Evolutionary conservation across 139 green algal species (phyloP).

Genomic region (Coelastrella sp.): DNA sequence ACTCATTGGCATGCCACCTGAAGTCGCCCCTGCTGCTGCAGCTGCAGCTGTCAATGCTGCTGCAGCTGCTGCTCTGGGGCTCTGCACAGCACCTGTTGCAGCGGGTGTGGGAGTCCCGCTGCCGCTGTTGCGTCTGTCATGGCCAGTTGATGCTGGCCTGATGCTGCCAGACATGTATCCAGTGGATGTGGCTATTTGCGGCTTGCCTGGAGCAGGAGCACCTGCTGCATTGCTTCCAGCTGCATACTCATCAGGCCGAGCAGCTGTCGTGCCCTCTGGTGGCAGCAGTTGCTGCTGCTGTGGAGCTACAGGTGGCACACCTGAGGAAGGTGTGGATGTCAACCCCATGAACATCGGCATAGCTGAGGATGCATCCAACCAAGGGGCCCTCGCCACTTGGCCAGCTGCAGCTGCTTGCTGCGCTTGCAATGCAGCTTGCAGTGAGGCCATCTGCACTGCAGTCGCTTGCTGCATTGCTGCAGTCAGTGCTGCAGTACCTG

Average conservation of each 20-base stretch:
- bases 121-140: neutral
- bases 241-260: neutral
- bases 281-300: conserved; percentile 9
- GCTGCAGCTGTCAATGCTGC: neutral
- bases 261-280: neutral
- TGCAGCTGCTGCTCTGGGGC: neutral
- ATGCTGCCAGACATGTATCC: neutral
- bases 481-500: neutral
- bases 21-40: neutral
- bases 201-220: neutral
- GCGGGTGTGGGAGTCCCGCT: neutral
- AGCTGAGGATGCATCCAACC: neutral
- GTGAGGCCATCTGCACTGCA: neutral
- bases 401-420: conserved; percentile 14
- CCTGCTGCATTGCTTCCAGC: neutral
- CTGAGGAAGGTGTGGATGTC: neutral
- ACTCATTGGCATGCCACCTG: neutral
- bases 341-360: conserved; percentile 16
- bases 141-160: neutral
- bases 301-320: neutral
- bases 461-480: neutral
- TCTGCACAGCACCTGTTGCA: neutral
- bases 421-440: neutral
- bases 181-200: neutral
- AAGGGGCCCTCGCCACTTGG: neutral